Evolutionary conservation across 2,329 filamentous ascomycete species (phyloP).

Genomic region (Karstenula rhodostoma): DNA sequence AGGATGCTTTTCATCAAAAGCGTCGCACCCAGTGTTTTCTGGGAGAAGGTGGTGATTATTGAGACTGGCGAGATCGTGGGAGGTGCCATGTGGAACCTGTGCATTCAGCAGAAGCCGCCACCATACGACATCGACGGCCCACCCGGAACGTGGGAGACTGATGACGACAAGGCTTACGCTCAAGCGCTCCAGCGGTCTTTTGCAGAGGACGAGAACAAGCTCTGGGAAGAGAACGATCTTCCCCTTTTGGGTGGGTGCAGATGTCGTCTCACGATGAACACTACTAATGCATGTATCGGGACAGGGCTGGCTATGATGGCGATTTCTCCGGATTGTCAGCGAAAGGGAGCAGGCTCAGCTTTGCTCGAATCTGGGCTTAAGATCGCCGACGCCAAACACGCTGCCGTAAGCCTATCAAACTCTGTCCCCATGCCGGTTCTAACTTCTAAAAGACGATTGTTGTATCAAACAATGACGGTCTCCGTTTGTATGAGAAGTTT

Average conservation of each 20-base stretch:
- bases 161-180: conserved; percentile 22
- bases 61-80: conserved; percentile 19
- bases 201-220: conserved; percentile 10
- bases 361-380: conserved; percentile 15
- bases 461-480: too few species aligned
- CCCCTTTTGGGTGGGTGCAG: not conserved
- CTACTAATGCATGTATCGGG: not conserved
- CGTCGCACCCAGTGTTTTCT: conserved; percentile 10
- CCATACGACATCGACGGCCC: conserved; percentile 18
- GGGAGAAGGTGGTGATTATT: conserved; percentile 19
- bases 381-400: conserved; percentile 3
- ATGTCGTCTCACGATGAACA: not conserved
- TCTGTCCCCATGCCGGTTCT: not conserved
- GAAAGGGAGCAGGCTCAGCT: conserved; percentile 12
- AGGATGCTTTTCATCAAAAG: conserved; percentile 13
- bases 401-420: not conserved
- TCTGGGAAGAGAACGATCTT: too few species aligned
- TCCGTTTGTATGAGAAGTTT: too few species aligned
- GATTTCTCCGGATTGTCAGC: conserved; percentile 14
- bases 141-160: conserved; percentile 21
- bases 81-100: conserved; percentile 19
- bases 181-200: conserved; percentile 16
- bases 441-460: too few species aligned
- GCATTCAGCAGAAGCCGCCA: conserved; percentile 15
- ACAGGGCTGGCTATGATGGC: conserved; percentile 18